A percentile compares a stretch with the other conserved stretches of the same genome.
Evolutionary conservation across 1,139 yeast species (phyloP).

Genomic region (Pichia sp.): DNA sequence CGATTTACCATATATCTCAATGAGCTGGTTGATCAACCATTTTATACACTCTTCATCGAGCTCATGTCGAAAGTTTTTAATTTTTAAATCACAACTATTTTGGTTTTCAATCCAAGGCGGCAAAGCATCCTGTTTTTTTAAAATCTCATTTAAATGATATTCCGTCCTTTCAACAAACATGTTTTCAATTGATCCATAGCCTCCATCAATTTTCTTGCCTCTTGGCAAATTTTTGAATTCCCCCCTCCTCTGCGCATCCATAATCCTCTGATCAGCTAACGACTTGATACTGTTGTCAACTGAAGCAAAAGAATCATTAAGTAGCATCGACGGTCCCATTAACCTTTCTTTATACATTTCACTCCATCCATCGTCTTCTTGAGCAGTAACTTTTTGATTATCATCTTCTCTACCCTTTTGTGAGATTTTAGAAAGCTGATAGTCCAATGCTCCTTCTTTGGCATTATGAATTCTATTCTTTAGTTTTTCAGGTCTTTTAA

Average conservation of each 20-base stretch:
- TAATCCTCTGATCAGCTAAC: constrained; percentile 67
- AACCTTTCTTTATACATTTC: constrained; percentile 59
- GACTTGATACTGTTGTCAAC: constrained; percentile 49
- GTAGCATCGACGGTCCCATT: constrained; percentile 48
- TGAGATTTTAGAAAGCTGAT: constrained; percentile 37
- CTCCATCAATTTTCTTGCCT: constrained; percentile 50
- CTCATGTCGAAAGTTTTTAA: constrained; percentile 37
- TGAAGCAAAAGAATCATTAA: constrained; percentile 35
- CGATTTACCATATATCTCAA: constrained; percentile 19
- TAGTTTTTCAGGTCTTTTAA: constrained; percentile 25
- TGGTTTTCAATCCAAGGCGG: constrained; percentile 92
- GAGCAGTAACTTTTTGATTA: neutral
- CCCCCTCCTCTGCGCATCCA: constrained; percentile 66
- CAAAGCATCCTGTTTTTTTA: constrained; percentile 65
- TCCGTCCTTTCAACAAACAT: constrained; percentile 50
- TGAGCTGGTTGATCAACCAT: constrained; percentile 28
- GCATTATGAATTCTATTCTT: constrained; percentile 46
- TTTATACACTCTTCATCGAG: constrained; percentile 38
- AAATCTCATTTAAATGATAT: constrained; percentile 61
- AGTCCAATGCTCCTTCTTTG: constrained; percentile 59
- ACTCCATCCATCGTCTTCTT: constrained; percentile 42
- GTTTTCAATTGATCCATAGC: constrained; percentile 27
- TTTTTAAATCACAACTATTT: constrained; percentile 42
- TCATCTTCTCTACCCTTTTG: neutral
- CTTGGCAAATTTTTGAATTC: constrained; percentile 54